Evolutionary conservation across 2,329 filamentous ascomycete genomes (phyloP).

Genomic region (Aspergillus thermomutatus): DNA sequence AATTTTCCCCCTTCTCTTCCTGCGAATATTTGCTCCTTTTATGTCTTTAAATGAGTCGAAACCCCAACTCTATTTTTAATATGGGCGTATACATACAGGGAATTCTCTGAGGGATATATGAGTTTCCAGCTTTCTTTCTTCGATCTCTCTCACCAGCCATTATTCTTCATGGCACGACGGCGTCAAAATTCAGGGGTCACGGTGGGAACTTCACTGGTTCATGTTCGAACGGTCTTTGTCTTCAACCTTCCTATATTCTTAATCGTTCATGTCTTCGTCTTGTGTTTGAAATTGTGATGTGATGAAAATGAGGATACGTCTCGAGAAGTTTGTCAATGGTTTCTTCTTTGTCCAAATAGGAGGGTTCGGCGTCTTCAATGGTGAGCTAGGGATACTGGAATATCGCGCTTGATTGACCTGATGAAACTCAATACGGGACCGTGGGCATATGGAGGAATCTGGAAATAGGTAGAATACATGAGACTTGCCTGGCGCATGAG

Average conservation of each 20-base stretch:
- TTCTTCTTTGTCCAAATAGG: constrained; percentile 20
- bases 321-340: constrained; percentile 18
- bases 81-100: constrained; percentile 38
- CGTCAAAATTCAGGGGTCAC: constrained; percentile 26
- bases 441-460: constrained; percentile 22
- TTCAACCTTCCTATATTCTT: constrained; percentile 9
- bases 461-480: constrained; percentile 18
- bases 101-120: constrained; percentile 29
- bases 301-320: constrained; percentile 23
- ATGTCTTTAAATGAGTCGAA: constrained; percentile 15
- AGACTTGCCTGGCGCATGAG: constrained; percentile 16
- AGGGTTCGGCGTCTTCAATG: constrained; percentile 22
- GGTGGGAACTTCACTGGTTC: constrained; percentile 15
- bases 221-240: constrained; percentile 3
- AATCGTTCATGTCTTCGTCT: constrained; percentile 17
- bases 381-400: constrained; percentile 16
- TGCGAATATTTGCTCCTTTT: constrained; percentile 19
- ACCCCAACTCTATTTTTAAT: constrained; percentile 30
- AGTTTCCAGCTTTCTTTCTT: constrained; percentile 21
- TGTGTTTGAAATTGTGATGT: constrained; percentile 16
- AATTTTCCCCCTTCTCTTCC: constrained; percentile 17
- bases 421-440: constrained; percentile 18
- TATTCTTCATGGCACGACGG: constrained; percentile 30
- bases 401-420: constrained; percentile 18
- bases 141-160: constrained; percentile 19